Base-by-base conservation (phyloP, 2,329 filamentous ascomycete genomes). In the Trematosphaeria pertusa region DNA sequence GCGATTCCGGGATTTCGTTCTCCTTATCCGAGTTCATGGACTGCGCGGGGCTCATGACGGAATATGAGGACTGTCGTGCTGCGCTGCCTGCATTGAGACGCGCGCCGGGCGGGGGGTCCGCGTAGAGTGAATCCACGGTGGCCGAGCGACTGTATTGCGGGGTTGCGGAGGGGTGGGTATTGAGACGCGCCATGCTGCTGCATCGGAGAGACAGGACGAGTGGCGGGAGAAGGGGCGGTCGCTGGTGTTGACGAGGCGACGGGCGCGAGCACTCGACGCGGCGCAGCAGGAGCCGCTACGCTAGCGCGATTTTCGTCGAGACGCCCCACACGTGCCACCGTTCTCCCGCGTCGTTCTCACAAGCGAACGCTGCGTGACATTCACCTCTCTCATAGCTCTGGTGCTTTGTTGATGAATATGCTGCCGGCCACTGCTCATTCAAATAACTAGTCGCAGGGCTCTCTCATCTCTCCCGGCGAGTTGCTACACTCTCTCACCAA, bases 21-120 rank as follows among this genome's bases (percentile, higher is more conserved):
- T 80, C 77, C 51, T 78, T 76, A 52, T 79, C 76, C 8, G 74
- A 75, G 8, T 52, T 66, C 20, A 51, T 49, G 1, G 69, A 68
- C 6, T 52, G 62, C 6, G 61, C 52, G 0, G 67, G 67, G 42
- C 68, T 70, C 31, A 67, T 42, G 5, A 70, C 66, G 2, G 67
- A 67, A 40, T 68, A 70, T 2, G 64, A 54, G 0, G 64, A 64
- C 11, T 53, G 52, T 30, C 61, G 65, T 44, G 51, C 52, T 15
- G 52, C 54, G 40, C 43, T 43, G 6, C 37, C 43, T 21, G 36
- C 34, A 5, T 24, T 39, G 26, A 14, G 39, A 20, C 46, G 58
- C n/a, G 59, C 59, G 31, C 50, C 54, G 9, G 62, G 62, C 1
- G 70, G 70, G 32, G 67, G 68, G 51, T 73, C 69, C 44, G 69